phyloP scores from a whole-genome alignment of 768 basidiomycete genomes.

The Arthromyces matolae region DNA sequence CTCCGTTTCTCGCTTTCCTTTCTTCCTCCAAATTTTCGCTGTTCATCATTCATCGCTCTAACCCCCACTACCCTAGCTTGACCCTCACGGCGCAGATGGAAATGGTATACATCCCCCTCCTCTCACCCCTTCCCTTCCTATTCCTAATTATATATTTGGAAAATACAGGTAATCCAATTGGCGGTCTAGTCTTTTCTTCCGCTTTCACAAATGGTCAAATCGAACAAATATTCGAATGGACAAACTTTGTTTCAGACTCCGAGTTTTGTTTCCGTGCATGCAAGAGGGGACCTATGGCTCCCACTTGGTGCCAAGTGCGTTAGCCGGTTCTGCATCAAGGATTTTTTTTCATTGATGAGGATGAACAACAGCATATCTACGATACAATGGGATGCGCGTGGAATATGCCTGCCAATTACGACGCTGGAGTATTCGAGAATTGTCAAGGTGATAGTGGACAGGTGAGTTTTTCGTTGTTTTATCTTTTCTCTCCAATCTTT shows the following conservation, averaged over 20 bases:
- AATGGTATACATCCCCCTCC: slow-evolving; percentile 33
- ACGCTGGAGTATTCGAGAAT: slow-evolving; percentile 41
- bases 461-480: slow-evolving; percentile 25
- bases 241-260: slow-evolving; percentile 60
- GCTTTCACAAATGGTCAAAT: slow-evolving; percentile 63
- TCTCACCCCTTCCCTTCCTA: neutral
- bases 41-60: neutral
- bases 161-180: slow-evolving; percentile 49
- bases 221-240: slow-evolving; percentile 71
- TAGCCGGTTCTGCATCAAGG: neutral
- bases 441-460: slow-evolving; percentile 52
- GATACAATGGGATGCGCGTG: slow-evolving; percentile 54
- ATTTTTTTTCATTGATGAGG: neutral
- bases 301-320: slow-evolving; percentile 41
- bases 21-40: neutral
- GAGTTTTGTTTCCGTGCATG: slow-evolving; percentile 76
- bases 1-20: neutral
- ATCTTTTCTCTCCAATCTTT: neutral
- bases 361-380: slow-evolving; percentile 41
- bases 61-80: slow-evolving; percentile 39
- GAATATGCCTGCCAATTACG: slow-evolving; percentile 57
- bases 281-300: slow-evolving; percentile 47
- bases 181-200: slow-evolving; percentile 68
- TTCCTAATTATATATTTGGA: neutral
- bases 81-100: slow-evolving; percentile 64